Base-by-base conservation (phyloP, 2,329 filamentous ascomycete species). In the Thelonectria olida region DNA sequence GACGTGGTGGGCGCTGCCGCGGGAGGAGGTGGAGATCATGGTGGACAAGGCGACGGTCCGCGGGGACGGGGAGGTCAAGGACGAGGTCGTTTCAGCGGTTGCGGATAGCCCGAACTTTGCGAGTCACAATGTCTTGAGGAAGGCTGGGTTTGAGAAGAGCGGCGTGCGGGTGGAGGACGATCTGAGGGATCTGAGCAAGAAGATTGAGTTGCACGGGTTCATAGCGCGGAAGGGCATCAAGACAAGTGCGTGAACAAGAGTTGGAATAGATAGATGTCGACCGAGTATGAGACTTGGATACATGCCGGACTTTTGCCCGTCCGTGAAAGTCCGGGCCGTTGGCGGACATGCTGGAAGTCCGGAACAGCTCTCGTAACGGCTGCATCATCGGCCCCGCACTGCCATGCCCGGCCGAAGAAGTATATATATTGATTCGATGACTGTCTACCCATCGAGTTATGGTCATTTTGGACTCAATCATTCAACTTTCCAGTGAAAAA, bases 71-170 rank as follows among this genome's bases (percentile, higher is more conserved):
- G 62, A 67, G 17, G 39, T 70, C 42, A 75, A 78, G 23, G 72
- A 72, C 25, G 82, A 85, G 72, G 67, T 74, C 47, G 62, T 87
- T 42, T 68, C 76, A 17, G 84, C 84, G 1, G 72, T 84, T 7
- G 83, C 84, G 9, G 79, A 84, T 36, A 72, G 72, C 1, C 70
- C 73, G 12, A 89, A 91, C 67, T 56, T 61, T 7, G 78, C 77
- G 4, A 91, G 88, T 66, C 81, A 82, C 59, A 79, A 79, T 3
- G 84, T 92, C 7, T 65, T 91, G 55, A 67, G 72, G 48, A 90
- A 89, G 70, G 74, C 71, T 13, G 87, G 88, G 1, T 88, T 90
- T 64, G 75, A 76, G 66, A 68, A 80, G 36, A 79, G 80, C 42
- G 80, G 80, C 66, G 73, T 65, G 23, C 84, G 78, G 75, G 58